These are phyloP conservation scores for Prunus mira DNA, from an alignment of 306 rosid species.

Conservation along the genomic window DNA sequence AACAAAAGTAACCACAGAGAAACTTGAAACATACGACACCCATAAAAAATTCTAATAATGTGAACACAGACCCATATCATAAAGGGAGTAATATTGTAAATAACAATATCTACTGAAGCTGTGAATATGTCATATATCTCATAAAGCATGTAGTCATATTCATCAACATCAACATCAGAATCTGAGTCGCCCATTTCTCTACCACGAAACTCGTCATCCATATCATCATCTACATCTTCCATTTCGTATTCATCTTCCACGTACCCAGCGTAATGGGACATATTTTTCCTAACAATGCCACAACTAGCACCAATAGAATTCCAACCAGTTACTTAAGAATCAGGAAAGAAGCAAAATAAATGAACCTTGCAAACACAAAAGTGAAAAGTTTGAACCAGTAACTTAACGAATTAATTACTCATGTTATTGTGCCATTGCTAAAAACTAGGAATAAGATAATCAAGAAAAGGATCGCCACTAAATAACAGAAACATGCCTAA, in stretches of 20 bases:
- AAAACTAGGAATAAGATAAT: background rate
- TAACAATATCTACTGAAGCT: background rate
- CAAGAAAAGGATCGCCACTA: background rate
- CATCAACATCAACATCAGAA: conserved; percentile 68
- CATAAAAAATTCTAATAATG: background rate
- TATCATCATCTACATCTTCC: conserved; percentile 63
- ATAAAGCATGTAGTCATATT: conserved; percentile 30
- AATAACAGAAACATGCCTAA: no score
- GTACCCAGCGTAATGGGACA: conserved; percentile 54
- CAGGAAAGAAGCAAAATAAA: background rate
- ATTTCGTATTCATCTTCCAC: conserved; percentile 68
- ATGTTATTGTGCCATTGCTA: background rate
- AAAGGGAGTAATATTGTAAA: background rate
- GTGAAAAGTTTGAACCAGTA: background rate
- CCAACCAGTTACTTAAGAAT: conserved; percentile 14
- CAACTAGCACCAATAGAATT: conserved; percentile 17
- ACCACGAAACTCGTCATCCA: conserved; percentile 52
- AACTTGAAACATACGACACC: background rate
- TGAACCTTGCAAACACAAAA: background rate
- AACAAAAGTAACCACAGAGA: background rate
- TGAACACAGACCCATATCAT: background rate
- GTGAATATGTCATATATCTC: background rate
- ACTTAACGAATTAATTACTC: background rate
- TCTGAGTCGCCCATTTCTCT: conserved; percentile 57
- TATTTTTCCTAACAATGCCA: conserved; percentile 18